A percentile compares a stretch with the other conserved stretches of the same genome.
Conservation (phyloP, 495 filamentous ascomycete species). For the Aspergillus asperescens region DNA sequence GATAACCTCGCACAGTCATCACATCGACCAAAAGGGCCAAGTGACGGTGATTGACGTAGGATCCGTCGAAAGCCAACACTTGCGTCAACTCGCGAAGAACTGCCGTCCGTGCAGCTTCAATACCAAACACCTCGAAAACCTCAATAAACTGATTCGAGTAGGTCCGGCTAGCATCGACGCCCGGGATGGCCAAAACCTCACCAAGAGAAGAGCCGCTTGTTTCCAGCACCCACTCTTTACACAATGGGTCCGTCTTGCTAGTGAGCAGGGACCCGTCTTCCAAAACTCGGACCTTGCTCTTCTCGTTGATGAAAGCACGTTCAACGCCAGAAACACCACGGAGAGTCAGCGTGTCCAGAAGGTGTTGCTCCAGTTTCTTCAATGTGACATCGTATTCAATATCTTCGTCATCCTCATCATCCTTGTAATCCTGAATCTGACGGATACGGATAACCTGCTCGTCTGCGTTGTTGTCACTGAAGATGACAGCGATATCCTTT, state of each 20-base stretch:
- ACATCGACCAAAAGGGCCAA: conserved; percentile 94
- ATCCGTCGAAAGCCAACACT: conserved; percentile 94
- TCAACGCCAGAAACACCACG: conserved; percentile 86
- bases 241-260: conserved; percentile 61
- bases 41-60: conserved; percentile 98
- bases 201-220: conserved; percentile 83
- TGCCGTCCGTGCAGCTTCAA: conserved; percentile 83
- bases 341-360: conserved; percentile 83
- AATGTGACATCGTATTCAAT: conserved; percentile 85
- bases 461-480: conserved; percentile 97
- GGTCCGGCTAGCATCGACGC: conserved; percentile 84
- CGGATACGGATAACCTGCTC: conserved; percentile 92
- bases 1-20: conserved; percentile 89
- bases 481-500: conserved; percentile 86
- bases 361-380: conserved; percentile 82
- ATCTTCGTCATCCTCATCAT: conserved; percentile 72
- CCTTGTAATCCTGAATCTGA: conserved; percentile 64
- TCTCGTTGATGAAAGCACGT: conserved; percentile 86
- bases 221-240: conserved; percentile 92
- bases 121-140: conserved; percentile 88
- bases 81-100: conserved; percentile 81
- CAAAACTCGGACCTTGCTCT: conserved; percentile 54
- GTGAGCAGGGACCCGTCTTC: conserved; percentile 65
- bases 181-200: conserved; percentile 76
- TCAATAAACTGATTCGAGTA: conserved; percentile 95